phyloP scores from a whole-genome alignment of 164 flowering plant species.

The Aristolochia contorta region DNA sequence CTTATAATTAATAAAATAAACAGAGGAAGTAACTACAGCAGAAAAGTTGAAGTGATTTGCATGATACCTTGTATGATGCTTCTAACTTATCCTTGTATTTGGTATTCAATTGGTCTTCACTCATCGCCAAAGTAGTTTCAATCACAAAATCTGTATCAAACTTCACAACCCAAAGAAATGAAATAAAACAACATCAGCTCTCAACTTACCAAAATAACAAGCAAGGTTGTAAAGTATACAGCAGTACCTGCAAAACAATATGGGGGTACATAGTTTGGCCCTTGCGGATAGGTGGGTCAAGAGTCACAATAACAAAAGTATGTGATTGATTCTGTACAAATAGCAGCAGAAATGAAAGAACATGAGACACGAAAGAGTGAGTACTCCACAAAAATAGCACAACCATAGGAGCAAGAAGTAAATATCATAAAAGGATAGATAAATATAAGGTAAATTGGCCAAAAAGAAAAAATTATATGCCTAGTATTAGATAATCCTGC shows the following conservation, averaged over 20 bases:
- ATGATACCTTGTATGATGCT: slow-evolving; percentile 64
- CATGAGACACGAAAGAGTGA: background rate
- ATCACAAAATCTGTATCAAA: slow-evolving; percentile 87
- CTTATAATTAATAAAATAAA: background rate
- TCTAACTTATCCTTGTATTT: slow-evolving; percentile 87
- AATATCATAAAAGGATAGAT: too few species aligned
- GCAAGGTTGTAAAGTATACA: slow-evolving; percentile 1
- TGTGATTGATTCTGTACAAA: slow-evolving; percentile 83
- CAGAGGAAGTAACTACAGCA: background rate
- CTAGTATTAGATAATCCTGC: too few species aligned
- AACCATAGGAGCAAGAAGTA: too few species aligned
- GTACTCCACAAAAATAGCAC: too few species aligned
- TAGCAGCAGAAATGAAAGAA: slow-evolving; percentile 6
- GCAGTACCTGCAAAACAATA: slow-evolving; percentile 85
- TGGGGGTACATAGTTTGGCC: slow-evolving; percentile 98
- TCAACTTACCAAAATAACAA: background rate
- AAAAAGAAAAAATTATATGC: too few species aligned
- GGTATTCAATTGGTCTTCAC: slow-evolving; percentile 59
- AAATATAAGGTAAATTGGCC: too few species aligned
- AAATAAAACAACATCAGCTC: background rate
- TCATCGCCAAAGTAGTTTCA: slow-evolving; percentile 48
- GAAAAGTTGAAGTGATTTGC: background rate
- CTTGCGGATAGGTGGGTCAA: slow-evolving; percentile 97
- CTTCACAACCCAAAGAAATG: slow-evolving; percentile 24
- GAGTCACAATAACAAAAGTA: slow-evolving; percentile 83